Evolutionary conservation across 768 basidiomycete species (phyloP), one percentile per base, ranked within the genome.

Genomic region (Collybia nuda): DNA sequence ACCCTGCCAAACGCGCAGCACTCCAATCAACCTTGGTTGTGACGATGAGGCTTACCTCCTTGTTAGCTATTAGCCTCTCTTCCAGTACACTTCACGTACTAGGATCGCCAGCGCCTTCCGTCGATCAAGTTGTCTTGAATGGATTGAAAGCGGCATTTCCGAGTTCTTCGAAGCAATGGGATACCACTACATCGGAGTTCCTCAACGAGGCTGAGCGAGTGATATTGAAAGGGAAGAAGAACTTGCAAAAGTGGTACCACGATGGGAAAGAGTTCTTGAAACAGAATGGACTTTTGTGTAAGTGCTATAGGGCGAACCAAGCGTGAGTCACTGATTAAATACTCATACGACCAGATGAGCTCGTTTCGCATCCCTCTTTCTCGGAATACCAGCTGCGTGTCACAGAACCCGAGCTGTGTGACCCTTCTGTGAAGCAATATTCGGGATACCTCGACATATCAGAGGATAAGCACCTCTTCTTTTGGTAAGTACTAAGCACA

Each of bases 401-500:
- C 11, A 83, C 80, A 0, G 77, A 84, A 56, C 86, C 92, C 8
- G 74, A 77, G 26, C 68, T 95, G 5, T 95, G 93, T 57, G 93
- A 96, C 56, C 64, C 85, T 0, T 68, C 77, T n/a, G 90, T 93
- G 36, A 80, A 88, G 66, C 87, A 90, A 61, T 82, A 87, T 54
- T 88, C 86, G 28, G 91, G 91, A 23, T 94, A 93, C 66, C 77
- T 95, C 26, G 91, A 93, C 62, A 79, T 91, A 48, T 80, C 82
- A 0, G 80, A 88, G 7, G 82, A 84, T 58, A 88, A 87, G 57
- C 90, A 93, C 59, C 73, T 93, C 19, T 94, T 93, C 79, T 93
- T 91, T 74, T 93, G 90, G 90, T 87, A 58, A 58, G 75, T 65
- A 37, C 26, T 51, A 21, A 35, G n/a, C n/a, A n/a, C n/a, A n/a